Conservation (phyloP, 495 filamentous ascomycete genomes). For the Neurospora sp. region DNA sequence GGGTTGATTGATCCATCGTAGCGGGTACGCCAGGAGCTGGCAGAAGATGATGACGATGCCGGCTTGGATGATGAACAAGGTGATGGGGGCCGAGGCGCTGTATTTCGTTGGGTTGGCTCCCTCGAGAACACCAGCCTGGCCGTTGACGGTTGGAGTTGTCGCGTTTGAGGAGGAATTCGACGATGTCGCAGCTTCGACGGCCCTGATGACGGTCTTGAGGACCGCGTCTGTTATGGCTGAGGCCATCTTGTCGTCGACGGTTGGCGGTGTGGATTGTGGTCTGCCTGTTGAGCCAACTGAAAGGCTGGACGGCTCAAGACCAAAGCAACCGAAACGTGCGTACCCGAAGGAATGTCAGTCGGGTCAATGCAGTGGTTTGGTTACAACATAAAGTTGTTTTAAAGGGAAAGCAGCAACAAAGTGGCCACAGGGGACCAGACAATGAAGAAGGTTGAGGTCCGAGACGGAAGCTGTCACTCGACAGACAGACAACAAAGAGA, state of each 20-base stretch:
- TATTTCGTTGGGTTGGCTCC: conserved; percentile 63
- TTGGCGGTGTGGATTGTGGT: neutral
- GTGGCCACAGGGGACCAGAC: neutral
- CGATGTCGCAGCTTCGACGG: neutral
- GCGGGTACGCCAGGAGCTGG: conserved; percentile 60
- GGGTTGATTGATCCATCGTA: conserved; percentile 80
- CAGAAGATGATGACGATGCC: conserved; percentile 86
- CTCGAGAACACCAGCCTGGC: conserved; percentile 23
- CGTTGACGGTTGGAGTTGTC: neutral
- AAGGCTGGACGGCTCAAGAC: neutral
- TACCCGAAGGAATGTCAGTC: neutral
- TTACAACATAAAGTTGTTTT: neutral
- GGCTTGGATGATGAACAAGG: conserved; percentile 91
- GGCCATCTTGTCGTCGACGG: neutral
- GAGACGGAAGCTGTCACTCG: neutral
- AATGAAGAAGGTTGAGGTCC: neutral
- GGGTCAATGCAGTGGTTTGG: neutral
- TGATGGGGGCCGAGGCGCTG: conserved; percentile 73
- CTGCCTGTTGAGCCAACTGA: neutral
- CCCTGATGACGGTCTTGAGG: neutral
- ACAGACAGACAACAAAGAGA: neutral
- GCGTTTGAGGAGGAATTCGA: neutral
- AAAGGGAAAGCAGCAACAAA: neutral
- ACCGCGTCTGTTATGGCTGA: neutral
- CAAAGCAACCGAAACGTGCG: neutral